Evolutionary conservation across 768 basidiomycete genomes (phyloP).

Genomic region (Lactarius psammicola): DNA sequence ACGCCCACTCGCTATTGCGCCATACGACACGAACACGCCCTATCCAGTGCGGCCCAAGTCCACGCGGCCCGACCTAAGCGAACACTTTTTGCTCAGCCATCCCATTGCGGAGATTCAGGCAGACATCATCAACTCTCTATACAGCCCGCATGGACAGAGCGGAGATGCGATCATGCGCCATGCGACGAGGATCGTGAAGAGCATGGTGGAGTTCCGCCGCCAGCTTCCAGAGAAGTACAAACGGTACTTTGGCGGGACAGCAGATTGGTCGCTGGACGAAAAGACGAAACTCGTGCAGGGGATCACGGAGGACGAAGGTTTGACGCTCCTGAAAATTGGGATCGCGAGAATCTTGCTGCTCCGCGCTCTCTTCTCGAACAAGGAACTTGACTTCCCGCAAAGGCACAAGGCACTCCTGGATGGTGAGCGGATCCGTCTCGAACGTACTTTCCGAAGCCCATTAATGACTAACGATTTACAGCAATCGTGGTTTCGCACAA

Average conservation of each 20-base stretch:
- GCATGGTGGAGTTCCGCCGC: constrained; percentile 66
- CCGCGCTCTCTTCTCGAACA: constrained; percentile 75
- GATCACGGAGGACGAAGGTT: constrained; percentile 76
- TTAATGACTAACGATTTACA: constrained; percentile 32
- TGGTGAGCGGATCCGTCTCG: constrained; percentile 48
- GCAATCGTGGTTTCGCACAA: constrained; percentile 88
- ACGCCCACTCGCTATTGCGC: constrained; percentile 77
- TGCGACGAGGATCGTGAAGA: constrained; percentile 76
- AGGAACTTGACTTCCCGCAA: constrained; percentile 63
- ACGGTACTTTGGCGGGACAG: constrained; percentile 73
- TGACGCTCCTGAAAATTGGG: constrained; percentile 80
- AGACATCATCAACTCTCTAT: constrained; percentile 84
- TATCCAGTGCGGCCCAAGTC: constrained; percentile 55
- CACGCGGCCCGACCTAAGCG: constrained; percentile 55
- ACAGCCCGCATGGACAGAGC: constrained; percentile 69
- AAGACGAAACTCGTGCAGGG: constrained; percentile 64
- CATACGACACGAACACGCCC: constrained; percentile 81
- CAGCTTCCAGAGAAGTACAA: constrained; percentile 70
- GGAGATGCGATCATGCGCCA: constrained; percentile 71
- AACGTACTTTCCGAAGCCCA: background rate
- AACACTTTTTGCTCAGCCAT: constrained; percentile 75
- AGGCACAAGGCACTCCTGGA: constrained; percentile 73
- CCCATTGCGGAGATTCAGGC: constrained; percentile 83
- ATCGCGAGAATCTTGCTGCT: constrained; percentile 77
- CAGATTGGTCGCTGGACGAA: constrained; percentile 68